Percentiles rank a stretch among this genome's conserved stretches.
These are phyloP conservation scores for Colletotrichum somersetense DNA, from an alignment of 2,329 filamentous ascomycete species.

Conservation along the genomic window DNA sequence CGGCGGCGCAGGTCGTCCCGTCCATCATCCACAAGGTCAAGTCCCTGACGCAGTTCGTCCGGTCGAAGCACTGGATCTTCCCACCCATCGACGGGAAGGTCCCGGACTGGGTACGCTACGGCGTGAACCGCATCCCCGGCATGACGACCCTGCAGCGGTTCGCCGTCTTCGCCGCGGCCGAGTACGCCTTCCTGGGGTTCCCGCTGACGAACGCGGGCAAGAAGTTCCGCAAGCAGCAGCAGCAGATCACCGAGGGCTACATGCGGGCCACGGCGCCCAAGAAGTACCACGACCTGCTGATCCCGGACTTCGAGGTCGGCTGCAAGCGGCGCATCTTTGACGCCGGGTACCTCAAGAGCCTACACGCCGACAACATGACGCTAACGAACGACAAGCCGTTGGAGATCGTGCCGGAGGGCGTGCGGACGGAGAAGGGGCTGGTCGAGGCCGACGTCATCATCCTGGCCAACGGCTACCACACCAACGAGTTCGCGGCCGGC, in stretches of 20 bases:
- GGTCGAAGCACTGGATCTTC: conserved; percentile 59
- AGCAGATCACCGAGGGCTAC: conserved; percentile 56
- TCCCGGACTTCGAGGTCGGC: conserved; percentile 72
- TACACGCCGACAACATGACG: conserved; percentile 62
- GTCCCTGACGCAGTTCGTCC: conserved; percentile 53
- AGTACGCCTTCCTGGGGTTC: conserved; percentile 53
- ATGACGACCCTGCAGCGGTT: conserved; percentile 55
- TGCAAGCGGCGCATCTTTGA: conserved; percentile 75
- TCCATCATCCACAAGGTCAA: conserved; percentile 52
- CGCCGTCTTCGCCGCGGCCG: conserved; percentile 56
- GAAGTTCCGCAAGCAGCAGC: conserved; percentile 52
- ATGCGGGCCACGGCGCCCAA: conserved; percentile 62
- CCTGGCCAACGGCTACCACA: conserved; percentile 72
- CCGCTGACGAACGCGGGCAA: background rate
- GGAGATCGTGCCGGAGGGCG: conserved; percentile 59
- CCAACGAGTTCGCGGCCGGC: conserved; percentile 65
- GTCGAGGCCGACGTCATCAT: conserved; percentile 70
- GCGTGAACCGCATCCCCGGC: conserved; percentile 65
- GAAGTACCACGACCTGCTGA: conserved; percentile 72
- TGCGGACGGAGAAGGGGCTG: conserved; percentile 54
- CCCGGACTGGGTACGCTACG: conserved; percentile 38
- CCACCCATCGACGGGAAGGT: conserved; percentile 48
- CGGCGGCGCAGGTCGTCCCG: conserved; percentile 66
- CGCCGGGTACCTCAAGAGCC: conserved; percentile 64
- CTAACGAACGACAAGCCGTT: conserved; percentile 62